Base-by-base conservation (phyloP, 2,329 filamentous ascomycete genomes). In the Celoporthe dispersa region DNA sequence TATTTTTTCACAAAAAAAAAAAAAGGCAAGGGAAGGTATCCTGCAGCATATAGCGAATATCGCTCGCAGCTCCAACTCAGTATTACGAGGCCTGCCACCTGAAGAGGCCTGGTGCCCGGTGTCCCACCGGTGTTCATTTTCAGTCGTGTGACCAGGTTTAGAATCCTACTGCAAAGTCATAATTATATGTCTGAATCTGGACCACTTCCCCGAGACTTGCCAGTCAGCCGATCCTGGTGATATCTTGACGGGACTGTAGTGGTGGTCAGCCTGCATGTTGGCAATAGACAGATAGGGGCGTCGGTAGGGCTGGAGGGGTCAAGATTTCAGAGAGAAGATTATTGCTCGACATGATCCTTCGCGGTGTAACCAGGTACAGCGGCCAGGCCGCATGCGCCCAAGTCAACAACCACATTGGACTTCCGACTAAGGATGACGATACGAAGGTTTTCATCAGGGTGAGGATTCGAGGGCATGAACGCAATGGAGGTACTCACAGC, bases 401-500 rank as follows among this genome's bases (percentile, higher is more conserved):
- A 75, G 51, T 37, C 72, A 73, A 73, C 67, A 73, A 73, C 68
- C 75, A n/a, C 75, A 77, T 79, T 79, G 78, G 82, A 83, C 81
- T 82, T 97, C 90, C 87, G 94, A 85, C 93, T 97, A 97, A 97
- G 94, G 94, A 97, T 97, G 94, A 97, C 93, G 92, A 94, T 94
- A 94, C 86, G 83, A 70, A 82, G 81, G 80, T 85, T 94, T 90
- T 96, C 94, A 95, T 97, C 94, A 95, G 91, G 77, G 74, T 77
- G 77, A 75, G 65, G 33, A 66, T 22, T 25, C 14, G 37, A 16
- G 41, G 22, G n/a, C 25, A 55, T 28, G 37, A 66, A 57, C 61
- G 67, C 65, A 51, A 55, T 41, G 60, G 67, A 57, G 60, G 6
- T 5, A 72, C 70, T 70, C 9, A 72, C 70, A 37, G 12, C 8